Base-by-base conservation (phyloP, 805 yeast genomes). In the Saccharomycopsis synnaedendra region DNA sequence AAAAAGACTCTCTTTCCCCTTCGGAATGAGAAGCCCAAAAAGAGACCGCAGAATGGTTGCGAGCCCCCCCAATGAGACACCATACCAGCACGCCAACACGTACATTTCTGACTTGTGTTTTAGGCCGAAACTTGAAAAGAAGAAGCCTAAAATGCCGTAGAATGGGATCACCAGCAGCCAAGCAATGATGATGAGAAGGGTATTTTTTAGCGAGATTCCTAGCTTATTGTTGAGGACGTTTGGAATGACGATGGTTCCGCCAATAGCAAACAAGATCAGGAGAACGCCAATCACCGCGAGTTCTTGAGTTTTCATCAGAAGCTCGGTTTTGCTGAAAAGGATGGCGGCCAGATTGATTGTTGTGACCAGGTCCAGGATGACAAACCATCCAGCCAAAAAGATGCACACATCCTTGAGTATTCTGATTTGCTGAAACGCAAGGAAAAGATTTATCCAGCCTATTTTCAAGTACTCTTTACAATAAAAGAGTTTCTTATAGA, bases 321-420 rank as follows among this genome's bases (percentile, higher is more conserved):
- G 63, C 52, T 83, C 82, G 0, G 85, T 75, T 45, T 79, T 78
- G 2, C 93, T 85, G 64, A 84, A 84, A 37, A 84, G 59, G 32
- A 85, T 77, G 0, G 93, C 90, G 0, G 93, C 80, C 0, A 88
- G 79, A 59, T 83, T 84, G 48, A 84, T 83, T 0, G 93, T 85
- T 1, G 89, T 82, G 7, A 82, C 65, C 0, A 87, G 79, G 58
- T 85, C 94, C 27, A 85, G 76, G 3, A 84, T 67, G 41, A 85
- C 71, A 55, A 84, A 84, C 94, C 94, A 84, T 1, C 85, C 88
- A 0, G 75, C 43, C 6, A 84, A 63, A 54, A 80, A 84, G 8
- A 75, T 70, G n/a, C 75, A 67, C 19, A 85, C 84, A 55, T 84
- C 90, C 53, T 68, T 71, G 56, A 84, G 63, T 44, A 74, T 63